These are phyloP conservation scores for Fulvia fulva DNA, from an alignment of 2,329 filamentous ascomycete genomes.

Conservation along the genomic window DNA sequence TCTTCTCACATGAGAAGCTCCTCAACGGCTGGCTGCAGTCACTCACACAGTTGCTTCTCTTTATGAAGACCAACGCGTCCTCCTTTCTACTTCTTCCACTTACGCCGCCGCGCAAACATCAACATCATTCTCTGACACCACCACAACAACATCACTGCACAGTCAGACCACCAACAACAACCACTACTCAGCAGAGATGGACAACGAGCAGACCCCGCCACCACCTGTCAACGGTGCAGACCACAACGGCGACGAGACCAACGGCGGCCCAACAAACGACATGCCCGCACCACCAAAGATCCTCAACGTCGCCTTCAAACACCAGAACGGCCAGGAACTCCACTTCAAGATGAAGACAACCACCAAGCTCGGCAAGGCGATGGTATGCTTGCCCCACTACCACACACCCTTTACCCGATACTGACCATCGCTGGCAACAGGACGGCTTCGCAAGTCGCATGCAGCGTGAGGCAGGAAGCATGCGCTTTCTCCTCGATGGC, in stretches of 20 bases:
- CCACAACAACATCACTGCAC: not conserved
- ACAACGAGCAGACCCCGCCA: not conserved
- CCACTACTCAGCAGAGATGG: not conserved
- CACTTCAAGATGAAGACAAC: slow-evolving; percentile 25
- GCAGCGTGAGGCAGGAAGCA: slow-evolving; percentile 5
- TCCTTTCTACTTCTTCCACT: not conserved
- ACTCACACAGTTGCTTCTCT: not conserved
- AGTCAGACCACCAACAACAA: not conserved
- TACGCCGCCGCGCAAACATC: not conserved
- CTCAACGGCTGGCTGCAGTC: not conserved
- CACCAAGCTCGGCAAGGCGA: slow-evolving; percentile 25
- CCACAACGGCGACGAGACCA: not conserved
- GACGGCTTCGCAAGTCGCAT: slow-evolving; percentile 15
- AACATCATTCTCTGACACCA: not conserved
- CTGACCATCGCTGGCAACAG: not conserved
- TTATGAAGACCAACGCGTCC: not conserved
- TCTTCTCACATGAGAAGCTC: not conserved
- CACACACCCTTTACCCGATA: not conserved
- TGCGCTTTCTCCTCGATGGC: slow-evolving; percentile 27
- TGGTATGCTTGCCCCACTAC: slow-evolving; percentile 8
- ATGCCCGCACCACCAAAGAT: not conserved
- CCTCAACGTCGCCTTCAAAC: slow-evolving; percentile 17
- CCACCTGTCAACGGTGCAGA: not conserved
- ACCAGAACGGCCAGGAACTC: slow-evolving; percentile 16
- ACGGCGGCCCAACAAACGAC: not conserved